A percentile compares a stretch with the other conserved stretches of the same genome.
phyloP scores from a whole-genome alignment of 768 basidiomycete genomes.

The Suillus tomentosus region DNA sequence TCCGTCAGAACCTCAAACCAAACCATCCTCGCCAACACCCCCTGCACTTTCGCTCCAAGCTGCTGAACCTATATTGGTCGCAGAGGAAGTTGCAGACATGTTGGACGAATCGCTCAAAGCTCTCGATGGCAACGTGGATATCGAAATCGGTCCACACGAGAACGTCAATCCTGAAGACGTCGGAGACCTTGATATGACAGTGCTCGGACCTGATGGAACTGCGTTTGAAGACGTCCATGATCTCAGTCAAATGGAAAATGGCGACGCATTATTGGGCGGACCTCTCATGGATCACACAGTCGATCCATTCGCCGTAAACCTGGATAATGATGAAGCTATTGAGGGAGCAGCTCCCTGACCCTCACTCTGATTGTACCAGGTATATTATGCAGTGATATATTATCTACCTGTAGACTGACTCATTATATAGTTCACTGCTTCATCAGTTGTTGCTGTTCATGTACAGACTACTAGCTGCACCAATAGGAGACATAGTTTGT shows the following conservation, averaged over 20 bases:
- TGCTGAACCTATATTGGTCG: slow-evolving; percentile 46
- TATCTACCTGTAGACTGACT: neutral
- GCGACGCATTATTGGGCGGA: slow-evolving; percentile 59
- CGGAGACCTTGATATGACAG: slow-evolving; percentile 62
- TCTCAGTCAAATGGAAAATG: slow-evolving; percentile 55
- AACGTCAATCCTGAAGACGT: slow-evolving; percentile 33
- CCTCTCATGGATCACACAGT: slow-evolving; percentile 57
- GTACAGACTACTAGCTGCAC: neutral
- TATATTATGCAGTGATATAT: neutral
- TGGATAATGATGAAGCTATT: neutral
- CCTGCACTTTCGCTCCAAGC: slow-evolving; percentile 56
- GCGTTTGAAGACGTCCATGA: slow-evolving; percentile 54
- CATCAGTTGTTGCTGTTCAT: neutral
- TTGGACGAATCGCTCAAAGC: slow-evolving; percentile 61
- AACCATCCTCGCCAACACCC: slow-evolving; percentile 69
- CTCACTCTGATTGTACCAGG: neutral
- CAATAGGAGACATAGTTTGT: neutral
- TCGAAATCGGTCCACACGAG: slow-evolving; percentile 42
- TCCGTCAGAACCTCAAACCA: slow-evolving; percentile 54
- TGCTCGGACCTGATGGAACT: slow-evolving; percentile 66
- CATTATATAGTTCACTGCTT: neutral
- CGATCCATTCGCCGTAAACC: slow-evolving; percentile 55
- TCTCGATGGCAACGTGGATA: slow-evolving; percentile 48
- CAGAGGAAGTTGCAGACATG: slow-evolving; percentile 41
- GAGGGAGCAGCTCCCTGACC: neutral